Evolutionary conservation across 352 stramenopile genomes (phyloP).

Genomic region (Globisporangium irregulare): DNA sequence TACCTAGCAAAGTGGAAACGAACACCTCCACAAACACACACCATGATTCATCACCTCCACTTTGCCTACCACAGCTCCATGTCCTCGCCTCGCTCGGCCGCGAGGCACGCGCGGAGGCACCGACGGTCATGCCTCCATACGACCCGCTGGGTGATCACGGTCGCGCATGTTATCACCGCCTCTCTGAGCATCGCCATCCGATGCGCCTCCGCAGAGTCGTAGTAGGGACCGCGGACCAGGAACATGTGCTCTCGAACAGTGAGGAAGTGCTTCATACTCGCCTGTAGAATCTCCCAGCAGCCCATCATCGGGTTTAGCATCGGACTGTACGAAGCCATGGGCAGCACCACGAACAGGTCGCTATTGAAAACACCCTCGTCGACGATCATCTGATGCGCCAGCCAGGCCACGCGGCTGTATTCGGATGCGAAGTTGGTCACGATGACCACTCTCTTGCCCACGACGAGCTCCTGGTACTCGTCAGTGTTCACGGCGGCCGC

Average conservation of each 20-base stretch:
- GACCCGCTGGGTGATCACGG: neutral
- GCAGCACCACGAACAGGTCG: neutral
- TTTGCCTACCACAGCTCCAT: neutral
- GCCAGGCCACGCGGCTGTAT: neutral
- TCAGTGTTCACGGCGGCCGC: neutral
- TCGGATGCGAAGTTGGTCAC: neutral
- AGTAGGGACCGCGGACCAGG: neutral
- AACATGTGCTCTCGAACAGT: neutral
- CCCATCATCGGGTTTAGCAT: neutral
- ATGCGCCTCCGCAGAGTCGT: neutral
- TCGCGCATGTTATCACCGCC: neutral
- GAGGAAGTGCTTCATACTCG: neutral
- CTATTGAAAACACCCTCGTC: neutral
- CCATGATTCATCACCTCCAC: neutral
- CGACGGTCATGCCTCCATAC: neutral
- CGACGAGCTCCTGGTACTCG: conserved; percentile 3
- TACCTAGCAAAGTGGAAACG: neutral
- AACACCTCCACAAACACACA: neutral
- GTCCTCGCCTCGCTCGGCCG: neutral
- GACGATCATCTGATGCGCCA: neutral
- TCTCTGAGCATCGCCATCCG: neutral
- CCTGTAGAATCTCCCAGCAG: neutral
- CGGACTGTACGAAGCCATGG: neutral
- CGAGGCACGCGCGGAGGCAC: neutral
- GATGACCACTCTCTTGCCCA: neutral